Conservation (phyloP, 2,329 filamentous ascomycete genomes). For the Neodidymelliopsis sp. region DNA sequence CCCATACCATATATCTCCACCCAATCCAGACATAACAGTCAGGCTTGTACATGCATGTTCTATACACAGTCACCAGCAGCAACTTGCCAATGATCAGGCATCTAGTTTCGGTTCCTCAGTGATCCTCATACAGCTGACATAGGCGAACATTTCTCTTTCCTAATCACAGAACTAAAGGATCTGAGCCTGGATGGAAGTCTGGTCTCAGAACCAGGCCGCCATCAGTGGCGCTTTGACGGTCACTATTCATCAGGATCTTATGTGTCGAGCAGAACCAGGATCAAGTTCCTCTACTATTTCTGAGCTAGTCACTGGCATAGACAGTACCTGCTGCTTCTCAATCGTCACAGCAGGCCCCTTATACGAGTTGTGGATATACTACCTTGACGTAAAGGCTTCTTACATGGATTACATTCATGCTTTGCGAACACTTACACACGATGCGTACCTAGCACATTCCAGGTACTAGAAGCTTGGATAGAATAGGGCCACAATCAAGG, state of each 20-base stretch:
- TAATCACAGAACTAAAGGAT: constrained; percentile 26
- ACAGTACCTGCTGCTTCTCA: constrained; percentile 11
- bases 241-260: constrained; percentile 22
- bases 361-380: constrained; percentile 31
- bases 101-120: constrained; percentile 20
- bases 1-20: constrained; percentile 28
- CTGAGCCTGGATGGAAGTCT: constrained; percentile 22
- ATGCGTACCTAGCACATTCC: too few species aligned
- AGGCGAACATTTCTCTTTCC: constrained; percentile 27
- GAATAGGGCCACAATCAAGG: too few species aligned
- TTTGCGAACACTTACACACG: constrained; percentile 19
- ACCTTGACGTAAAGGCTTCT: constrained; percentile 8
- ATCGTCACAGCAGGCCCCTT: constrained; percentile 23
- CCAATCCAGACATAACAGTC: constrained; percentile 28
- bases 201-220: constrained; percentile 30
- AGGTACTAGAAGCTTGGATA: too few species aligned
- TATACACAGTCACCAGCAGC: constrained; percentile 7
- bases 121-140: constrained; percentile 27
- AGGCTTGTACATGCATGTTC: constrained; percentile 23
- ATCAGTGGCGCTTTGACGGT: constrained; percentile 26
- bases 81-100: constrained; percentile 19
- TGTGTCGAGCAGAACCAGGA: constrained; percentile 14
- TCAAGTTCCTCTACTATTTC: too few species aligned
- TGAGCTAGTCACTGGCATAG: background rate
- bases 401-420: constrained; percentile 19